Base-by-base conservation (phyloP, 1,284 basidiomycete species). In the Sparassis latifolia region DNA sequence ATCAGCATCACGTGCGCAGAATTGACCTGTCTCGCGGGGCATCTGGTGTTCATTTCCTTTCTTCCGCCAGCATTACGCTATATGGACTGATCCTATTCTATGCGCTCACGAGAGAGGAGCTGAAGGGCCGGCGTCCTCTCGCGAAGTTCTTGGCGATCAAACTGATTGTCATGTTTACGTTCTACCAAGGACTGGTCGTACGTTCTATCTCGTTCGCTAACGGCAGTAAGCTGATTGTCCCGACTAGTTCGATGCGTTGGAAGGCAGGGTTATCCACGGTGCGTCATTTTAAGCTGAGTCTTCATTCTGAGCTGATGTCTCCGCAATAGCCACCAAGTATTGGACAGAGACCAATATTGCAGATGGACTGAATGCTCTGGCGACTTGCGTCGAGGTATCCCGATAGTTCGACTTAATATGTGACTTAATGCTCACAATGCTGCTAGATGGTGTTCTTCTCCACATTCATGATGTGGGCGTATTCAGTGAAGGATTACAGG, bases 61-160 rank as follows among this genome's bases (percentile, higher is more conserved):
- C 20, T 20, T 20, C 20, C 20, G 20, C 5, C 45, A 89, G 88
- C 52, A 62, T 92, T 33, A 87, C 89, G 4, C 71, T 92, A 2
- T 92, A 91, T 58, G 89, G 89, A 5, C 69, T 92, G 3, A 64
- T 94, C 30, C 57, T 90, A n/a, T 92, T 91, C 64, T 93, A 92
- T 61, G 85, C 77, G 10, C 74, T 94, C 40, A 89, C 83, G 42
- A 80, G 84, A 53, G 82, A 88, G 6, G 90, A 93, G 59, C 75
- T 95, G 5, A 70, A 66, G 50, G 89, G 84, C 20, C 75, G 80
- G n/a, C 75, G 83, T 31, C 92, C 92, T 12, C 71, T 94, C 32
- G 80, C 86, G 10, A 93, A 93, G 68, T 93, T 93, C 65, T 59
- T 91, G 54, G 70, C 79, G 7, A 92, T 91, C 72, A 94, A 93